Evolutionary conservation across 2,329 filamentous ascomycete species (phyloP), one percentile per base, ranked within the genome.

Genomic region (Pseudogymnoascus sp.): DNA sequence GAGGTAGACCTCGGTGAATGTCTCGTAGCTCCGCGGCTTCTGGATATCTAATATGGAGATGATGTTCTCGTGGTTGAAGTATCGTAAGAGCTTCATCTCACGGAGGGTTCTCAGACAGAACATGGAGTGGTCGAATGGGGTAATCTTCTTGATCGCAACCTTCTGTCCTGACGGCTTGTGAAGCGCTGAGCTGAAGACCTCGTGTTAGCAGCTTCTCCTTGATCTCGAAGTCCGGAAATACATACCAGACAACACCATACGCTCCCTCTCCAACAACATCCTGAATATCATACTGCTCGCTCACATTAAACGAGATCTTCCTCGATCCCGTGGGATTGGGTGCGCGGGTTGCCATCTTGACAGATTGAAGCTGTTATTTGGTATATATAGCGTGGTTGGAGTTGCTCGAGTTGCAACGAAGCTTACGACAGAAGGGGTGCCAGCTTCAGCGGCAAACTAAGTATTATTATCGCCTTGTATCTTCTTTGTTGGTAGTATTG

Each of bases 41-140:
- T 99, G 94, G 70, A 99, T 99, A 75, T 99, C 94, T 69, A 99
- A 86, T 70, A 99, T 99, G 60, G 92, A 97, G 74, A 99, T 99
- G 79, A 99, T 97, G 78, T 99, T 99, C 79, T 99, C 94, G 75
- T 99, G 94, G 79, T 97, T 99, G 82, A 99, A 99, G 79, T 99
- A 97, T 71, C 94, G 86, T 72, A 99, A 80, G 63, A 99, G 83
- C 84, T 99, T 99, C 94, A 99, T 99, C 79, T 99, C 94, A 76
- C 94, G 92, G 68, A 99, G 81, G 1, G 94, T 99, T 75, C 94
- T 84, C 71, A 99, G 80, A 75, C 93, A 97, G 82, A 97, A 97
- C 92, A 97, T 97, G 74, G 92, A 96, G 76, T 97, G 94, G 73
- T 99, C 94, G 77, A 99, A 99, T 5, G 94, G 94, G 0, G 92